Evolutionary conservation across 768 basidiomycete genomes (phyloP), one percentile per base, ranked within the genome.

Genomic region (Mycena filopes): DNA sequence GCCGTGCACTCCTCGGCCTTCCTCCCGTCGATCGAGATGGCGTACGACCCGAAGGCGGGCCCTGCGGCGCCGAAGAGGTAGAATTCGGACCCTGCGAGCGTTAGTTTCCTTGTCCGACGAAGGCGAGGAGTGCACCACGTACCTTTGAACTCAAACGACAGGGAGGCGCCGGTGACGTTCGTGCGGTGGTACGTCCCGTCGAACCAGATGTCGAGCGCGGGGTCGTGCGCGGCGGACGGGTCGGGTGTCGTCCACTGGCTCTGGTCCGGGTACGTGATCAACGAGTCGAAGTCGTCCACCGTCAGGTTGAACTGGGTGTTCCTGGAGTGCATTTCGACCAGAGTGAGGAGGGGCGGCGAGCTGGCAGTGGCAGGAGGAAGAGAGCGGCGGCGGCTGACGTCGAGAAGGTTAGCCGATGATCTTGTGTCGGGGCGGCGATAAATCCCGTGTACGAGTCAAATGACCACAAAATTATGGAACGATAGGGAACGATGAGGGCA

Each of bases 251-350:
- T 36, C 66, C 69, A 70, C 12, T 67, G 65, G 38, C 61, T 57
- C 43, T 70, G 69, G n/a, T 55, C 31, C 2, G 65, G 48, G 51
- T 69, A 70, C 9, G 61, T 70, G 54, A 70, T 55, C 12, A 70
- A 26, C 21, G 69, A 70, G 58, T 70, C 69, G 26, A 70, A 70
- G 55, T 70, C 66, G 57, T 69, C 68, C 9, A 69, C 57, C 20
- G 68, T 58, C 2, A 69, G 64, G 33, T 63, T 63, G 65, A 63
- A 60, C 21, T 60, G 23, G 40, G 33, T 48, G 7, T 21, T 18
- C 4, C 42, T 21, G 23, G 21, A 36, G 21, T 11, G 48, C 48
- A 65, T 53, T n/a, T n/a, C n/a, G n/a, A n/a, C n/a, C n/a, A 12
- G 63, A 40, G 16, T 42, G 21, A 13, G n/a, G 31, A 18, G 21